Conservation (phyloP, 768 basidiomycete species). For the Phylloporus sp. region DNA sequence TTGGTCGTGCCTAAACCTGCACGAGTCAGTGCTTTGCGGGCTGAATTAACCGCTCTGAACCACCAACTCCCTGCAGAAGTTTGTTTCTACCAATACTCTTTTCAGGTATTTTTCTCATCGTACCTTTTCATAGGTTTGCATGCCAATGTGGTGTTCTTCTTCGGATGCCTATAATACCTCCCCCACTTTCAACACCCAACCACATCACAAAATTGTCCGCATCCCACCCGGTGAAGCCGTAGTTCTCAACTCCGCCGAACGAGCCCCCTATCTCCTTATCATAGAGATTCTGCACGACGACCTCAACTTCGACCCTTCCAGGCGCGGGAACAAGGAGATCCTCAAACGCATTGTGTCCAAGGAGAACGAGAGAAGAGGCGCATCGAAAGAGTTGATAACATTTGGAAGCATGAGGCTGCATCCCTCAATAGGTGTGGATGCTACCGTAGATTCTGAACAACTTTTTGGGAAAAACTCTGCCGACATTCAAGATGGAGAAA, state of each 20-base stretch:
- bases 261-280: slow-evolving; percentile 88
- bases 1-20: slow-evolving; percentile 92
- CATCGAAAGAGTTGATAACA: slow-evolving; percentile 52
- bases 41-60: slow-evolving; percentile 92
- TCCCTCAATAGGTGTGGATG: slow-evolving; percentile 17
- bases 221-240: slow-evolving; percentile 98
- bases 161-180: slow-evolving; percentile 51
- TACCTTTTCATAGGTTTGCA: slow-evolving; percentile 57
- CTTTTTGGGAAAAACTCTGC: slow-evolving; percentile 28
- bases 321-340: slow-evolving; percentile 80
- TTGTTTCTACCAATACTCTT: slow-evolving; percentile 14
- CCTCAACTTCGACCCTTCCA: slow-evolving; percentile 86
- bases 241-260: slow-evolving; percentile 95
- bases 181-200: slow-evolving; percentile 40
- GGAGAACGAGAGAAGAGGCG: slow-evolving; percentile 56
- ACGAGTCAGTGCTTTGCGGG: slow-evolving; percentile 91
- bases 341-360: slow-evolving; percentile 72
- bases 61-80: slow-evolving; percentile 97
- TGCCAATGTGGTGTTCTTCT: slow-evolving; percentile 84
- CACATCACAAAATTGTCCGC: slow-evolving; percentile 93
- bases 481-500: slow-evolving; percentile 20
- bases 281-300: slow-evolving; percentile 89
- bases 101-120: not conserved
- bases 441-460: slow-evolving; percentile 29
- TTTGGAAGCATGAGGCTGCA: slow-evolving; percentile 32